These are phyloP conservation scores for Dactylonectria estremocensis DNA, from an alignment of 2,329 filamentous ascomycete species.

Conservation along the genomic window DNA sequence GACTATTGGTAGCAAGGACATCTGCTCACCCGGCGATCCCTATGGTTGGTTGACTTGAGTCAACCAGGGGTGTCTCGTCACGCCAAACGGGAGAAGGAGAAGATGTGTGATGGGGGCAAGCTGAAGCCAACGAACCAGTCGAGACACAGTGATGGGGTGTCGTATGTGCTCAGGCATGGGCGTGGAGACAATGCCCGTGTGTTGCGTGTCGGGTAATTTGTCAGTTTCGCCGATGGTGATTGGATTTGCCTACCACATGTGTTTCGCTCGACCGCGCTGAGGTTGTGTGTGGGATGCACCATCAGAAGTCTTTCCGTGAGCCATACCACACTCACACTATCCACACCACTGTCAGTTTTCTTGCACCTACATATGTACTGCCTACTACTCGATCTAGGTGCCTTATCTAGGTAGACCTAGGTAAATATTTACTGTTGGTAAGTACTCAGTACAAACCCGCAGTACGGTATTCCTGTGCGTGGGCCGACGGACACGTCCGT, in stretches of 20 bases:
- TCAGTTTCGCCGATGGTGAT: neutral
- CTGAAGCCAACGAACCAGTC: slow-evolving; percentile 10
- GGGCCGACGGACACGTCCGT: neutral
- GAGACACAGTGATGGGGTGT: neutral
- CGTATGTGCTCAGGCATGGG: neutral
- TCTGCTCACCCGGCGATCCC: slow-evolving; percentile 33
- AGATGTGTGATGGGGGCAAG: neutral
- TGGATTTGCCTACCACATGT: neutral
- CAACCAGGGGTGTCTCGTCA: slow-evolving; percentile 11
- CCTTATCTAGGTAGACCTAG: too few relatives aligned
- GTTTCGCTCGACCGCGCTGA: neutral
- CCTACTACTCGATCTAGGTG: too few relatives aligned
- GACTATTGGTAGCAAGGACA: slow-evolving; percentile 47
- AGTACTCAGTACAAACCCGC: neutral
- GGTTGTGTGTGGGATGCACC: neutral
- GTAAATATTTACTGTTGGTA: too few relatives aligned
- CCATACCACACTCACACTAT: neutral
- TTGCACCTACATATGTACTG: too few relatives aligned
- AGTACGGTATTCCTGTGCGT: neutral
- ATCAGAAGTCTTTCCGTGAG: neutral
- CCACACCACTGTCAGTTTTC: too few relatives aligned
- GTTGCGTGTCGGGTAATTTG: neutral
- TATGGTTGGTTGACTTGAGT: slow-evolving; percentile 23
- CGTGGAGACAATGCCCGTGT: neutral
- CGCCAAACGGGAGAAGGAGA: slow-evolving; percentile 6